These are phyloP conservation scores for Schwanniomyces vanrijiae DNA, from an alignment of 805 yeast species.

Conservation along the genomic window DNA sequence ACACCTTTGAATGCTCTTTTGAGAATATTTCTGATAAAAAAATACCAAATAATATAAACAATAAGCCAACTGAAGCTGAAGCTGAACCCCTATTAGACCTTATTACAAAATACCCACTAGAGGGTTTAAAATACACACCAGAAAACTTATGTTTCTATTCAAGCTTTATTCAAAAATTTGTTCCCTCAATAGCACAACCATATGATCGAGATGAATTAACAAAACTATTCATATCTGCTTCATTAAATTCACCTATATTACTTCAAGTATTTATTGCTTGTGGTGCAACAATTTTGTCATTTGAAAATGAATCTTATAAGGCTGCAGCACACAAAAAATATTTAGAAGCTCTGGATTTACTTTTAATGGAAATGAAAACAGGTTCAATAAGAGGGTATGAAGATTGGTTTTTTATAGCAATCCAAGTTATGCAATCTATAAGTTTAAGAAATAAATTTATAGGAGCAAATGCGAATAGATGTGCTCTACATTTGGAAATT, in stretches of 20 bases:
- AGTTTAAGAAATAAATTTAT: constrained; percentile 38
- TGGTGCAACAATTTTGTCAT: constrained; percentile 40
- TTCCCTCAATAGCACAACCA: constrained; percentile 42
- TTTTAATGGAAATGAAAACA: constrained; percentile 17
- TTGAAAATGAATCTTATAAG: constrained; percentile 20
- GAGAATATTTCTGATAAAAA: neutral
- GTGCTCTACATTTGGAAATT: constrained; percentile 32
- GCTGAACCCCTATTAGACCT: too few relatives aligned
- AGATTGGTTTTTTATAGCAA: constrained; percentile 41
- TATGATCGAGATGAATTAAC: constrained; percentile 37
- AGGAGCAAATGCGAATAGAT: constrained; percentile 21
- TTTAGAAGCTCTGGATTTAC: constrained; percentile 16
- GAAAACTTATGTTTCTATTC: neutral
- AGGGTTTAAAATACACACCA: neutral
- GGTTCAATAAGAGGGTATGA: constrained; percentile 27
- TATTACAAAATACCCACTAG: neutral
- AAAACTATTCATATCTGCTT: constrained; percentile 39
- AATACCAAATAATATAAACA: neutral
- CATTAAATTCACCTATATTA: constrained; percentile 25
- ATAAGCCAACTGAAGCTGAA: too few relatives aligned
- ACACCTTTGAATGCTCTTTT: neutral
- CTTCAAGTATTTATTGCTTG: constrained; percentile 38
- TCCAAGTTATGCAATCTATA: constrained; percentile 23
- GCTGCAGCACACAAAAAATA: constrained; percentile 18
- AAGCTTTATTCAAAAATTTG: constrained; percentile 36